These are phyloP conservation scores for Cryptococcus sp. DNA, from an alignment of 1,284 basidiomycete genomes.

Conservation along the genomic window DNA sequence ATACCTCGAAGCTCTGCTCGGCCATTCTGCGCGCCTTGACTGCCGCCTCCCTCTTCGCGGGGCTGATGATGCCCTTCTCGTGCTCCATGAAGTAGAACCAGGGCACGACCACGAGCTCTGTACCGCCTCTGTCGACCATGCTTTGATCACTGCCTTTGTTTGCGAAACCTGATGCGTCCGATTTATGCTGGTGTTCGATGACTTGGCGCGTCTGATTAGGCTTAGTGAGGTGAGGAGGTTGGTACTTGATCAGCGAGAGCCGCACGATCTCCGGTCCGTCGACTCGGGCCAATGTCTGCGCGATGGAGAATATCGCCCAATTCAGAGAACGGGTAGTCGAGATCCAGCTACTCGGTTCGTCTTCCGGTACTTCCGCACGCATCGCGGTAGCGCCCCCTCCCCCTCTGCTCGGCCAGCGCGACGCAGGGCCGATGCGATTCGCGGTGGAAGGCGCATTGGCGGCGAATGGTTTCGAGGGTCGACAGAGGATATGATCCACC, in stretches of 20 bases:
- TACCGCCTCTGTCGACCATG: too few species aligned
- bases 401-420: not conserved
- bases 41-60: not conserved
- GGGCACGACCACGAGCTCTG: conserved; percentile 5
- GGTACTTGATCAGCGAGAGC: conserved; percentile 6
- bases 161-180: too few species aligned
- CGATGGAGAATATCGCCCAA: conserved; percentile 19
- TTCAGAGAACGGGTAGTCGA: conserved; percentile 11
- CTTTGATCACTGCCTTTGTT: too few species aligned
- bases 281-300: conserved; percentile 1
- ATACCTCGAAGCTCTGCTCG: conserved; percentile 14
- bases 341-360: conserved; percentile 11
- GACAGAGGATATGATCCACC: conserved; percentile 3
- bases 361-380: not conserved
- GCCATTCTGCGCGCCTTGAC: conserved; percentile 1
- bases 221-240: not conserved
- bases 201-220: too few species aligned
- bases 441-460: too few species aligned
- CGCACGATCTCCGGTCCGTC: conserved; percentile 1
- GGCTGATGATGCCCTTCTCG: not conserved
- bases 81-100: not conserved
- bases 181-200: too few species aligned
- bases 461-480: too few species aligned
- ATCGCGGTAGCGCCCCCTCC: not conserved
- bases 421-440: too few species aligned